Conservation (phyloP, 1,284 basidiomycete species). For the Ustilago tritici region DNA sequence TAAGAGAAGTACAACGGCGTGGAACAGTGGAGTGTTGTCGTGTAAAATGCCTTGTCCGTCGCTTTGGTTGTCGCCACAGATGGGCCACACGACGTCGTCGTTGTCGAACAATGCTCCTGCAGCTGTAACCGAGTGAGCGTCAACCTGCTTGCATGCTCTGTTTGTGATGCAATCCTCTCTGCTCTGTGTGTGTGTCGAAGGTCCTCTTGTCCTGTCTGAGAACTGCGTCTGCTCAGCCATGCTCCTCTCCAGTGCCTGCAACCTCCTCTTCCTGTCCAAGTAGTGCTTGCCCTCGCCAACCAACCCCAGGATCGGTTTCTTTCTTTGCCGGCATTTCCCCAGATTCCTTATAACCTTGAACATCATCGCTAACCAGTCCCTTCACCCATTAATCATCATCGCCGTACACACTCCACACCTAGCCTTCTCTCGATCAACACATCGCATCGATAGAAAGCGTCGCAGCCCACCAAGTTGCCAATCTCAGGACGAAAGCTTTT, state of each 20-base stretch:
- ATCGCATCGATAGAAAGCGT: not conserved
- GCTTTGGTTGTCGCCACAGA: not conserved
- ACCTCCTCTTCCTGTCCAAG: conserved; percentile 11
- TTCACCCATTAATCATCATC: not conserved
- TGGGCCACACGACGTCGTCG: not conserved
- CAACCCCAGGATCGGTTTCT: conserved; percentile 3
- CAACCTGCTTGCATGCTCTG: not conserved
- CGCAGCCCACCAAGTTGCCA: not conserved
- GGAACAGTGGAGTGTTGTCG: not conserved
- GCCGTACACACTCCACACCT: not conserved
- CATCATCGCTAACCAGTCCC: not conserved
- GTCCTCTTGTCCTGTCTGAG: not conserved
- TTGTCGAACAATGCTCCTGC: conserved; percentile 5
- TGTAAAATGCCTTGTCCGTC: conserved; percentile 8
- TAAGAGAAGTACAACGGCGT: not conserved
- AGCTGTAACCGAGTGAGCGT: not conserved
- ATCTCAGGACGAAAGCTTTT: not conserved
- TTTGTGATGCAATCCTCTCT: not conserved
- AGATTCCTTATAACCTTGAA: conserved; percentile 24
- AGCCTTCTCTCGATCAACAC: not conserved
- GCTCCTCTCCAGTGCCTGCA: conserved; percentile 4
- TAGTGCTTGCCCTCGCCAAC: not conserved
- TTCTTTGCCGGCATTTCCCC: conserved; percentile 4
- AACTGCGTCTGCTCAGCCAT: not conserved
- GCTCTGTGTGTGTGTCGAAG: not conserved